A percentile compares a stretch with the other conserved stretches of the same genome.
These are phyloP conservation scores for Fomitopsis betulina DNA, from an alignment of 1,284 basidiomycete genomes.

Conservation along the genomic window DNA sequence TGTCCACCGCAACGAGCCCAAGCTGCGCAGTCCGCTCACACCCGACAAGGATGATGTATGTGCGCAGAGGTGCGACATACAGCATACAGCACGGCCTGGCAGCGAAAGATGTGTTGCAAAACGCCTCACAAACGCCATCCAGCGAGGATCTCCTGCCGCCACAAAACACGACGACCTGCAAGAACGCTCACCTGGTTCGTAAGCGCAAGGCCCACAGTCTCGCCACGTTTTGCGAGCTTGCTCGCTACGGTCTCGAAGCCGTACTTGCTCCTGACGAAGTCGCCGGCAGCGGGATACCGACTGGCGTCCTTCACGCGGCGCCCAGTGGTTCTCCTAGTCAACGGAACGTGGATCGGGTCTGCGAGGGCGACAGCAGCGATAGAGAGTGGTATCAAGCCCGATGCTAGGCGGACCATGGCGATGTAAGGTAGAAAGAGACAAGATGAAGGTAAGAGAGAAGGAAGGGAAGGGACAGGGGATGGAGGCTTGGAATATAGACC, in stretches of 20 bases:
- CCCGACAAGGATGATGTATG: no score
- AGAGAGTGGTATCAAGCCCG: slow-evolving; percentile 13
- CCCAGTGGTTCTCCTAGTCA: slow-evolving; percentile 10
- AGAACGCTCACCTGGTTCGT: slow-evolving; percentile 15
- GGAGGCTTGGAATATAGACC: slow-evolving; percentile 1
- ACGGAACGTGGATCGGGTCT: slow-evolving; percentile 19
- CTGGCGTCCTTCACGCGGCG: slow-evolving; percentile 2
- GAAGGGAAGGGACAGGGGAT: background rate
- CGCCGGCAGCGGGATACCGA: slow-evolving; percentile 9
- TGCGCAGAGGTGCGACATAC: no score
- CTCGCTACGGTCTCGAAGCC: slow-evolving; percentile 9
- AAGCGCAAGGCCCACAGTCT: slow-evolving; percentile 15
- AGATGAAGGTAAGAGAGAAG: background rate
- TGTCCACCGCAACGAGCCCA: no score
- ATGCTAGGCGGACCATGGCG: slow-evolving; percentile 10
- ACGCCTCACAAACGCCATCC: no score
- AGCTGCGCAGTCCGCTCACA: no score
- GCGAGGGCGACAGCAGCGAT: slow-evolving; percentile 16
- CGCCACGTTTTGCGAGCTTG: slow-evolving; percentile 8
- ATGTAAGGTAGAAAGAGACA: background rate
- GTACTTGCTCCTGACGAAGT: slow-evolving; percentile 13
- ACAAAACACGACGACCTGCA: background rate
- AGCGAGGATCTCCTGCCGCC: background rate
- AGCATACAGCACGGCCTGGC: no score
- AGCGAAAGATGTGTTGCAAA: no score